Conservation (phyloP, 345 rosid species). For the Lumnitzera racemosa region DNA sequence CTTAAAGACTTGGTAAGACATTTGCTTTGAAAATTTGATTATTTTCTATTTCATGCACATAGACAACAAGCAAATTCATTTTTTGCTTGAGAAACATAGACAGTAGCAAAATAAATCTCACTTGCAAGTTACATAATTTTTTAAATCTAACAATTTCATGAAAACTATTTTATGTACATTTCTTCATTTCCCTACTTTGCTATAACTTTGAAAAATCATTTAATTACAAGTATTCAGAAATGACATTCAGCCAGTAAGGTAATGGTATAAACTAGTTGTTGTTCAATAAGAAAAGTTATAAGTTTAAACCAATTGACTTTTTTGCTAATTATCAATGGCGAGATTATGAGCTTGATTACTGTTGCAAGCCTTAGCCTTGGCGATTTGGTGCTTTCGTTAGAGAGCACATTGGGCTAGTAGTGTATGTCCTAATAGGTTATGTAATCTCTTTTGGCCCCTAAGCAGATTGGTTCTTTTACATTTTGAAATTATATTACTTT, state of each 20-base stretch:
- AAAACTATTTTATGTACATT: no score
- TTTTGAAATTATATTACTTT: no score
- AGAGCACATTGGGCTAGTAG: no score
- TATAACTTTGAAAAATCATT: not conserved
- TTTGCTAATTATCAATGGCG: no score
- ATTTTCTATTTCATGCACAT: conserved; percentile 2
- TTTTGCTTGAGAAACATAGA: conserved; percentile 13
- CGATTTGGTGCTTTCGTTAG: no score
- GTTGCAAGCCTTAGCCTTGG: no score
- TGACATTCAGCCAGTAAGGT: conserved; percentile 67
- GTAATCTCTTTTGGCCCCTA: no score
- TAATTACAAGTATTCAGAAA: conserved; percentile 54
- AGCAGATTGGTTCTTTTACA: no score
- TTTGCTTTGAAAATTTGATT: not conserved
- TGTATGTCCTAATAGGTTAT: no score
- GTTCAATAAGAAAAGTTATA: conserved; percentile 35
- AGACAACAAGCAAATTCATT: not conserved
- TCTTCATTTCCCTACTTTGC: not conserved
- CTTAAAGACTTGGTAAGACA: conserved; percentile 47
- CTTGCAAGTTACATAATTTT: conserved; percentile 7
- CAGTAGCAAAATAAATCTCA: conserved; percentile 17
- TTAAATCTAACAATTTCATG: not conserved
- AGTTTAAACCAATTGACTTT: conserved; percentile 6
- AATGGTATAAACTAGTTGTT: conserved; percentile 20
- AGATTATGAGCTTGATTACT: no score